Conservation (phyloP, 164 flowering plant genomes). For the Macadamia tetraphylla region DNA sequence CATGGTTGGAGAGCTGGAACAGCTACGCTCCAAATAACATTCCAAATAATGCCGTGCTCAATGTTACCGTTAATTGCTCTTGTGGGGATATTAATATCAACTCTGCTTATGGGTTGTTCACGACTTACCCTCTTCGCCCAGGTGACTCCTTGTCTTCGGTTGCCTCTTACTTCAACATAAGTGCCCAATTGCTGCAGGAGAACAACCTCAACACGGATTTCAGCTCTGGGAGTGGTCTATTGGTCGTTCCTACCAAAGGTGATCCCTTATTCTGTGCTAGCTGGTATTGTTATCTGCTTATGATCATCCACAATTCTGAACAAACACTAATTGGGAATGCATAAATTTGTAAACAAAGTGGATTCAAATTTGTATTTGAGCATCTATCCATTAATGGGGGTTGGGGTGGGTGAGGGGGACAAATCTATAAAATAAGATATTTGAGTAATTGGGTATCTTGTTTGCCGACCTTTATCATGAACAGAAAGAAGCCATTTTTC, state of each 20-base stretch:
- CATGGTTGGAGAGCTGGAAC: conserved; percentile 13
- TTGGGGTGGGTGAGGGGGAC: no score
- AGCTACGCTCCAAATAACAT: conserved; percentile 6
- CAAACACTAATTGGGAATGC: not conserved
- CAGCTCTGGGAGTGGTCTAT: conserved; percentile 23
- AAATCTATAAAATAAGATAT: not conserved
- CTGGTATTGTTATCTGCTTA: not conserved
- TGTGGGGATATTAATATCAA: conserved; percentile 36
- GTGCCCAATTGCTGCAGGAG: conserved; percentile 18
- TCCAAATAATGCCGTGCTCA: conserved; percentile 18
- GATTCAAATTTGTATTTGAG: no score
- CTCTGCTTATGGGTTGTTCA: conserved; percentile 38
- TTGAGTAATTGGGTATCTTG: not conserved
- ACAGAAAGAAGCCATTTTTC: no score
- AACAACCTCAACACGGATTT: conserved; percentile 28
- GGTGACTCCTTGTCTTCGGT: conserved; percentile 26
- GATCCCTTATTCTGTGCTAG: not conserved
- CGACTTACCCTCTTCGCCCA: conserved; percentile 40
- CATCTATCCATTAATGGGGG: no score
- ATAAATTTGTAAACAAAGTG: not conserved
- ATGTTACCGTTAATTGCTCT: conserved; percentile 42
- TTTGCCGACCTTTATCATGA: no score
- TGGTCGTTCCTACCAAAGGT: conserved; percentile 35
- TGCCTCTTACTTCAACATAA: conserved; percentile 12
- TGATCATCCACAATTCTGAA: not conserved